Conservation (phyloP, 345 rosid genomes). For the Microthlaspi erraticum region DNA sequence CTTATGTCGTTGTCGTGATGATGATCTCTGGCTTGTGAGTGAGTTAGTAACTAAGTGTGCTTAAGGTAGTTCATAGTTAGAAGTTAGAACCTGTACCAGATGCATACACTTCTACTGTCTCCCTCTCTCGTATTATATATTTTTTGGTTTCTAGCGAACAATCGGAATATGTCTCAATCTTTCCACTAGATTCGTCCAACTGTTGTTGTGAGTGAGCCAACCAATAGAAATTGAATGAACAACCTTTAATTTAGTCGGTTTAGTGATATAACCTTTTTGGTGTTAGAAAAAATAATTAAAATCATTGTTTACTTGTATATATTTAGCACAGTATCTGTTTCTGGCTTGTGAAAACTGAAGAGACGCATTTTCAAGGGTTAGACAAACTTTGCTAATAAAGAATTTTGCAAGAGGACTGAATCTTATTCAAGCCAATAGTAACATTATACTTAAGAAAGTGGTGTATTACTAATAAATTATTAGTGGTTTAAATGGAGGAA, state of each 20-base stretch:
- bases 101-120: neutral
- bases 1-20: neutral
- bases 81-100: conserved; percentile 37
- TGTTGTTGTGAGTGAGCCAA: conserved; percentile 3
- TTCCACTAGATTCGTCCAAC: conserved; percentile 31
- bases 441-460: neutral
- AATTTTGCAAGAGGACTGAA: conserved; percentile 1
- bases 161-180: conserved; percentile 23
- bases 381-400: neutral
- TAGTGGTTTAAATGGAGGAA: neutral
- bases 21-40: neutral
- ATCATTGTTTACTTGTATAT: neutral
- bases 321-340: neutral
- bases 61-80: conserved; percentile 23
- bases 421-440: neutral
- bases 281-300: neutral
- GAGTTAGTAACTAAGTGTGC: neutral
- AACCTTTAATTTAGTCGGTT: conserved; percentile 32
- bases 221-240: conserved; percentile 18
- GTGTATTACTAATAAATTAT: neutral
- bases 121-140: too few relatives aligned
- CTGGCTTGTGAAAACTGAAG: conserved; percentile 27
- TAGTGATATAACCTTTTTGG: conserved; percentile 31
- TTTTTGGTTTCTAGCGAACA: conserved; percentile 18
- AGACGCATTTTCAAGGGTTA: conserved; percentile 31